Evolutionary conservation across 192 early-diverging fungal genomes (phyloP), one percentile per base, ranked within the genome.

Genomic region (Paraglomus brasilianum): DNA sequence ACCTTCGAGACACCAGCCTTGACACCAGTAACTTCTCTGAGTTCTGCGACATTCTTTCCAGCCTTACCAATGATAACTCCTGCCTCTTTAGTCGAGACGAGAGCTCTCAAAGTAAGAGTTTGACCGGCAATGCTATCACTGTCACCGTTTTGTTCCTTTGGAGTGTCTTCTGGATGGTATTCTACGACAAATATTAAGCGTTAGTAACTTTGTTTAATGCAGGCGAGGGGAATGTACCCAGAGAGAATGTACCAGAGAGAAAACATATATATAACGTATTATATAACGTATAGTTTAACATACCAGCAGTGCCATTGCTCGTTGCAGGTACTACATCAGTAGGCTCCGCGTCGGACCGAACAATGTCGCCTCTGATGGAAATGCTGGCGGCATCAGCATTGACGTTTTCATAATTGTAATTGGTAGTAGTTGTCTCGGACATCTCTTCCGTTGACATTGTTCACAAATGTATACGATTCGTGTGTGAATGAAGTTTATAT

Each of bases 31-130:
- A 75, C 78, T 30, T 91, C 87, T 59, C 97, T 86, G 65, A 98
- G 84, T 55, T 95, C 91, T 39, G 91, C 89, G 6, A 98, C 92
- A 80, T 93, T 94, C 75, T 87, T 76, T 62, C 75, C 75, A 13
- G 75, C 81, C 70, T 84, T 84, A 40, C 85, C 85, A 66, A 86
- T 86, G 70, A 93, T 86, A 44, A 93, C 84, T 57, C 92, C 92
- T 14, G 92, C 92, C 75, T 98, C 96, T 74, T 95, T 95, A 74
- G 93, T 92, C 30, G 93, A 88, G 36, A 98, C 91, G 5, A 98
- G 79, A 15, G 94, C 92, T 69, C 95, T 89, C 77, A 98, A 85
- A 30, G 90, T 88, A 39, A 95, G 75, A 71, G 80, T 83, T 52
- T 80, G 71, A 38, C 52, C 68, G 30, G 71, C 64, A 68, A 75